Conservation (phyloP, 2,329 filamentous ascomycete genomes). For the Xylaria sp. region DNA sequence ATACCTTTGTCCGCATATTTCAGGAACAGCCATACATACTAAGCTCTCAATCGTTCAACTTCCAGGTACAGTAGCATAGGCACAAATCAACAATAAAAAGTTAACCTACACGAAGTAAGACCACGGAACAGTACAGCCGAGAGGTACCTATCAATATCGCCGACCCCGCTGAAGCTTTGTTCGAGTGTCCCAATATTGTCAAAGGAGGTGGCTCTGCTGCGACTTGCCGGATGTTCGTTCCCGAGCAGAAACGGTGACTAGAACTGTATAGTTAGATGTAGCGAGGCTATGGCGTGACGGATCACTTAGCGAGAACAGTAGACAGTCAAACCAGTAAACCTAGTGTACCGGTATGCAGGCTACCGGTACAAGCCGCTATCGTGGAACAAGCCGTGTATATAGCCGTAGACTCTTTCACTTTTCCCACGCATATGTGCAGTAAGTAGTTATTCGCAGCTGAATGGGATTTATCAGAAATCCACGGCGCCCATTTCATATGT, state of each 20-base stretch:
- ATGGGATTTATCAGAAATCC: not conserved
- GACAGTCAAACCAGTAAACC: not conserved
- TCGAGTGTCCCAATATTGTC: not conserved
- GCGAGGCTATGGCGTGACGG: not conserved
- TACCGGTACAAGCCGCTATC: not conserved
- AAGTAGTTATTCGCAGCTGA: not conserved
- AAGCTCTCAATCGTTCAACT: not conserved
- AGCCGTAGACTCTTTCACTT: not conserved
- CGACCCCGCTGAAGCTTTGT: not conserved
- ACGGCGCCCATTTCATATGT: not conserved
- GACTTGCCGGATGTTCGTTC: not conserved
- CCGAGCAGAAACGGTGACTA: not conserved
- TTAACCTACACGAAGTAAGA: not conserved
- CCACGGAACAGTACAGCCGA: not conserved
- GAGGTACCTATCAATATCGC: not conserved
- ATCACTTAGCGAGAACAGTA: not conserved
- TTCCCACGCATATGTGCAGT: not conserved
- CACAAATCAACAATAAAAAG: not conserved
- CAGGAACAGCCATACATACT: not conserved
- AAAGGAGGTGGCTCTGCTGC: not conserved
- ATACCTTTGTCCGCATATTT: not conserved
- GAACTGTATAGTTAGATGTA: not conserved
- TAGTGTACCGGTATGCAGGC: not conserved
- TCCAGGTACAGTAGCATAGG: not conserved
- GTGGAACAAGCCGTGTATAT: not conserved